Percentiles rank a stretch among this genome's conserved stretches.
phyloP scores from a whole-genome alignment of 2,329 filamentous ascomycete genomes.

The Colletotrichum lini region DNA sequence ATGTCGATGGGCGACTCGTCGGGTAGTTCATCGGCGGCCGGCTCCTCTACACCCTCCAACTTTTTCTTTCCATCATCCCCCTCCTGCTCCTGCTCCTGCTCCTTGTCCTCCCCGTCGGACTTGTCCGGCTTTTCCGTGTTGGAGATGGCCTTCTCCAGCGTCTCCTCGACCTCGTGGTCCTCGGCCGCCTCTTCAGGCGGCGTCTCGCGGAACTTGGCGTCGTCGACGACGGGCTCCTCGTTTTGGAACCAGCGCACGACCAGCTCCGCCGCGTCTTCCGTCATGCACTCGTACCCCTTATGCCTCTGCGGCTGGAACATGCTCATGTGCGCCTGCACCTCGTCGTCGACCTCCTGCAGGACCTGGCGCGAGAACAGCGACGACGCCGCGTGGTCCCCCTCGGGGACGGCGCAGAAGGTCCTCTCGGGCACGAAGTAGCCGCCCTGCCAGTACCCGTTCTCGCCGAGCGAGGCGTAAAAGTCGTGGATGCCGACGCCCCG shows the following conservation, averaged over 20 bases:
- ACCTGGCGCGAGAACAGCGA: slow-evolving; percentile 66
- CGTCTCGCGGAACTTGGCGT: slow-evolving; percentile 60
- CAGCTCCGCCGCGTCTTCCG: slow-evolving; percentile 69
- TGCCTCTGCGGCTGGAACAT: slow-evolving; percentile 76
- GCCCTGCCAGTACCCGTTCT: slow-evolving; percentile 75
- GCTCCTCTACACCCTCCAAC: slow-evolving; percentile 34
- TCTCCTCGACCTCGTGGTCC: slow-evolving; percentile 50
- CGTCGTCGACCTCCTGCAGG: slow-evolving; percentile 77
- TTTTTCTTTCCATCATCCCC: slow-evolving; percentile 14
- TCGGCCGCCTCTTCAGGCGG: slow-evolving; percentile 54
- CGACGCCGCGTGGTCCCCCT: slow-evolving; percentile 60
- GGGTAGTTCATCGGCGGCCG: slow-evolving; percentile 47
- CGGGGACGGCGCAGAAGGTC: slow-evolving; percentile 84
- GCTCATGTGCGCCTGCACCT: slow-evolving; percentile 79
- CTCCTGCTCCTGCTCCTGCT: too few species aligned
- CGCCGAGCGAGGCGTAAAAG: slow-evolving; percentile 82
- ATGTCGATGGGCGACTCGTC: slow-evolving; percentile 67
- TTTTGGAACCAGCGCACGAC: slow-evolving; percentile 70
- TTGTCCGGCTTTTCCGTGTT: slow-evolving; percentile 46
- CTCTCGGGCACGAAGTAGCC: slow-evolving; percentile 75
- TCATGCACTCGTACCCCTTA: slow-evolving; percentile 75
- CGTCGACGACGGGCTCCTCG: slow-evolving; percentile 61
- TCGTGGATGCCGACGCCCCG: slow-evolving; percentile 79
- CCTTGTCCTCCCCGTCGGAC: slow-evolving; percentile 9
- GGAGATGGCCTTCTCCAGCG: slow-evolving; percentile 48